phyloP scores from a whole-genome alignment of 2,329 filamentous ascomycete genomes.

The Zopfia rhizophila region DNA sequence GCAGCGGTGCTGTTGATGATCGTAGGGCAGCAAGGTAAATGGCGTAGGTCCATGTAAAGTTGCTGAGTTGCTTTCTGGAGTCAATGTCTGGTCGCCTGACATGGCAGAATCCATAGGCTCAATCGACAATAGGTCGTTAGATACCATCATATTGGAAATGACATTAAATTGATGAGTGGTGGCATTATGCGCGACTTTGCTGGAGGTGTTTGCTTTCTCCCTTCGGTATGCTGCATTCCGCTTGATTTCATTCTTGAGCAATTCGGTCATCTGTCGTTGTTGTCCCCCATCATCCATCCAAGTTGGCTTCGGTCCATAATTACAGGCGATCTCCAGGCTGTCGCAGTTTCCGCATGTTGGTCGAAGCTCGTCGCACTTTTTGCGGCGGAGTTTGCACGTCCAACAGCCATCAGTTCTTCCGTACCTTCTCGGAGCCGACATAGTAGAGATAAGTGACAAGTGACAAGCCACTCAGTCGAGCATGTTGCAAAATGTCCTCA shows the following conservation, averaged over 20 bases:
- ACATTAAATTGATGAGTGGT: conserved; percentile 5
- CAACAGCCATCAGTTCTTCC: conserved; percentile 25
- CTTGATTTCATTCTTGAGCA: conserved; percentile 24
- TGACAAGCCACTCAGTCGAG: too few species aligned
- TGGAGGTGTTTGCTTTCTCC: conserved; percentile 14
- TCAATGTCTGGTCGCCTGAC: too few species aligned
- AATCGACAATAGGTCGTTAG: neutral
- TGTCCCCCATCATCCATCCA: conserved; percentile 25
- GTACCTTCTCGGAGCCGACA: conserved; percentile 15
- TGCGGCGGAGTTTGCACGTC: conserved; percentile 29
- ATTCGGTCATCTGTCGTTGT: conserved; percentile 17
- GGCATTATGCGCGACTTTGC: neutral
- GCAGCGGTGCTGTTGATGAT: conserved; percentile 11
- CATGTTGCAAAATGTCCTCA: too few species aligned
- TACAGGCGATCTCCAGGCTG: conserved; percentile 20
- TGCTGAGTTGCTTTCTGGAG: too few species aligned
- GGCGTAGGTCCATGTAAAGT: conserved; percentile 4
- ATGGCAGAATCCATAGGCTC: neutral
- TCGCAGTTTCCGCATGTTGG: conserved; percentile 22
- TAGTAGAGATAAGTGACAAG: too few species aligned
- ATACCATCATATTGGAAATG: conserved; percentile 7
- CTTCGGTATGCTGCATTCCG: conserved; percentile 18
- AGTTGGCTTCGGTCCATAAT: conserved; percentile 19
- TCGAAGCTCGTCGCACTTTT: conserved; percentile 21
- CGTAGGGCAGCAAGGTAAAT: conserved; percentile 12